A percentile compares a stretch with the other conserved stretches of the same genome.
Evolutionary conservation across 768 basidiomycete species (phyloP).

Genomic region (Filobasidium wieringae): DNA sequence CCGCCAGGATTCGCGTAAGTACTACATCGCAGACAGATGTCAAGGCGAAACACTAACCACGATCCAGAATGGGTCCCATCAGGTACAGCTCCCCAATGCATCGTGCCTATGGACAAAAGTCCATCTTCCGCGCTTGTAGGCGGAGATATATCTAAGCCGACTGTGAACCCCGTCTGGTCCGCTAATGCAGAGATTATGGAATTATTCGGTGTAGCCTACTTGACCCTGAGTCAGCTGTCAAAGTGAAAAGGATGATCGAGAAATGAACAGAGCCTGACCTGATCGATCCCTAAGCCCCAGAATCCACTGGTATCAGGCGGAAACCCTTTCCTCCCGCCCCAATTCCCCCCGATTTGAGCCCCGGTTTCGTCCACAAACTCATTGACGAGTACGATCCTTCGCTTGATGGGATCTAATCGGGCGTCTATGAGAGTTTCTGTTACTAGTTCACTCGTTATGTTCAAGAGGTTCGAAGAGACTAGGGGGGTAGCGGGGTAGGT

Average conservation of each 20-base stretch:
- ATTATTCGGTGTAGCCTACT: conserved; percentile 1
- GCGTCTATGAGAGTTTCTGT: conserved; percentile 15
- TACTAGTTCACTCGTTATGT: conserved; percentile 5
- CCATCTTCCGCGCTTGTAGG: conserved; percentile 12
- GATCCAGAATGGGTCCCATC: conserved; percentile 17
- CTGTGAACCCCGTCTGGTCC: conserved; percentile 1
- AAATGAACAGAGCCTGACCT: conserved; percentile 18
- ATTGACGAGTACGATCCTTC: conserved; percentile 11
- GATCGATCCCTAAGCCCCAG: conserved; percentile 32
- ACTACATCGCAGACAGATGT: not conserved
- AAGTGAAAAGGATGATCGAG: not conserved
- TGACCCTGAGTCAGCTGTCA: no score
- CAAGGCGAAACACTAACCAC: conserved; percentile 25
- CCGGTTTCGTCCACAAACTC: conserved; percentile 8
- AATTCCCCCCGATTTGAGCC: not conserved
- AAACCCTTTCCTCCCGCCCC: conserved; percentile 9
- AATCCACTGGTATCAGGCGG: conserved; percentile 24
- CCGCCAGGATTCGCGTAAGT: not conserved
- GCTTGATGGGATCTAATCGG: conserved; percentile 13
- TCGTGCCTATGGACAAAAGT: no score
- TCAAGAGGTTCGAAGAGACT: not conserved
- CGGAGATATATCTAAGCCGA: conserved; percentile 29
- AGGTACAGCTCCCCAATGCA: conserved; percentile 36
- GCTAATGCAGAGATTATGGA: conserved; percentile 21
- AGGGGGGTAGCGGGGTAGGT: not conserved